Conservation (phyloP, 192 early-diverging fungal genomes). For the Fimicolochytrium jonesii region DNA sequence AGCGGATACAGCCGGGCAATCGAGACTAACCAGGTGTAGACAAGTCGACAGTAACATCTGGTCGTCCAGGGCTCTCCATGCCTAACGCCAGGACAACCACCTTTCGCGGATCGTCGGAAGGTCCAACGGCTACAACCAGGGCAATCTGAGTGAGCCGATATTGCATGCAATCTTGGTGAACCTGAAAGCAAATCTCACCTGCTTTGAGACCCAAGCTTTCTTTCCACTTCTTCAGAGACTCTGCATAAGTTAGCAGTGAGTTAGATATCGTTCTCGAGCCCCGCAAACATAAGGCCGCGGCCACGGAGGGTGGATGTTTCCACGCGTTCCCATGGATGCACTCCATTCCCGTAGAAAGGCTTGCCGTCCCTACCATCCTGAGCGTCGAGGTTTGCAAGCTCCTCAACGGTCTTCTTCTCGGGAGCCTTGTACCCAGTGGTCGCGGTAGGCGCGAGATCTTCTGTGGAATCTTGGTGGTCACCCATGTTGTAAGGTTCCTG, state of each 20-base stretch:
- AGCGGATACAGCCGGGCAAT: too few relatives aligned
- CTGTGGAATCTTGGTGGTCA: conserved; percentile 45
- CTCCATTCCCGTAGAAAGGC: neutral
- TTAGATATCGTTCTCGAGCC: neutral
- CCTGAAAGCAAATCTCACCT: neutral
- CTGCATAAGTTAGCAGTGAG: conserved; percentile 25
- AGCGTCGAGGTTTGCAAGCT: conserved; percentile 82
- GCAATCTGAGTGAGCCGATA: neutral
- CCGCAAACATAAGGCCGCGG: neutral
- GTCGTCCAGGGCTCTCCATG: conserved; percentile 68
- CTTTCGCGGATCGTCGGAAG: conserved; percentile 63
- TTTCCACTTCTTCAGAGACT: conserved; percentile 97
- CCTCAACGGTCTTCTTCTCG: conserved; percentile 84
- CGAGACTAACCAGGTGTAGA: conserved; percentile 61
- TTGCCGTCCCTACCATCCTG: conserved; percentile 56
- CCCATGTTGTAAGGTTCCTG: too few relatives aligned
- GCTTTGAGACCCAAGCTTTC: conserved; percentile 81
- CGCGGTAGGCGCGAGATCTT: conserved; percentile 70
- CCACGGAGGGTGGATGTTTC: neutral
- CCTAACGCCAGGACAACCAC: conserved; percentile 70
- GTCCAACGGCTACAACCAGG: conserved; percentile 30
- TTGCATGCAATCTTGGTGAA: neutral
- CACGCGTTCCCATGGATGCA: neutral
- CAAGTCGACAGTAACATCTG: conserved; percentile 75
- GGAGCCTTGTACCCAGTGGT: conserved; percentile 88